Base-by-base conservation (phyloP, 2,329 filamentous ascomycete species). In the Ceratocystis huliohia region DNA sequence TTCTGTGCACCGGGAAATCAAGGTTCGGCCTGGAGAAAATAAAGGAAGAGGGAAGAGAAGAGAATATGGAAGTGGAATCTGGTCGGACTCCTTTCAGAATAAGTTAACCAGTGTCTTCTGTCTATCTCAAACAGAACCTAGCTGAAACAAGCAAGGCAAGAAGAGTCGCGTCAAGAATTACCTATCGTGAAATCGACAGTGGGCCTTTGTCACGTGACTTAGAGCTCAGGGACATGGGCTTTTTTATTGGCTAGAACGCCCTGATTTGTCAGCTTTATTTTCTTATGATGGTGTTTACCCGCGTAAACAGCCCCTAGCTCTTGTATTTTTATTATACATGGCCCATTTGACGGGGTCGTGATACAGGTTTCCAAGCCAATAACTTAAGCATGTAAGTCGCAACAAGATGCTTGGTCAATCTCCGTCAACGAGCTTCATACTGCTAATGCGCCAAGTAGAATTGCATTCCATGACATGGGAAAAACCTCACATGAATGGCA, bases 361-460 rank as follows among this genome's bases (percentile, higher is more conserved):
- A 67, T 67, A 67, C 62, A 65, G 33, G 33, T 41, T 65, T 25
- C 25, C 45, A 50, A 67, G 56, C 50, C 53, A 20, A 22, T 28
- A 53, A 20, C 53, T 61, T 22, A 30, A 37, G 50, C 48, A 57
- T 17, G 7, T 28, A 53, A 53, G 48, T 53, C 48, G 28, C 62
- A 48, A 53, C 41, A 64, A 59, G 53, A 33, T 61, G 28, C 50
- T 41, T 61, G 20, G 50, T 50, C 17, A 41, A 61, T 45, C 41
- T 56, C n/a, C 37, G 6, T 28, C 25, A 46, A 48, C 22, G 20
- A 37, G 22, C n/a, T 53, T n/a, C 41, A 57, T 10, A 41, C 46
- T 8, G 37, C 41, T 41, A 63, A 65, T 68, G 66, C 66, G 66
- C 66, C 66, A 65, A 68, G 44, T 63, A 50, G 63, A 62, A 68